Conservation (phyloP, 805 yeast genomes). For the Teunomyces gatunensis region DNA sequence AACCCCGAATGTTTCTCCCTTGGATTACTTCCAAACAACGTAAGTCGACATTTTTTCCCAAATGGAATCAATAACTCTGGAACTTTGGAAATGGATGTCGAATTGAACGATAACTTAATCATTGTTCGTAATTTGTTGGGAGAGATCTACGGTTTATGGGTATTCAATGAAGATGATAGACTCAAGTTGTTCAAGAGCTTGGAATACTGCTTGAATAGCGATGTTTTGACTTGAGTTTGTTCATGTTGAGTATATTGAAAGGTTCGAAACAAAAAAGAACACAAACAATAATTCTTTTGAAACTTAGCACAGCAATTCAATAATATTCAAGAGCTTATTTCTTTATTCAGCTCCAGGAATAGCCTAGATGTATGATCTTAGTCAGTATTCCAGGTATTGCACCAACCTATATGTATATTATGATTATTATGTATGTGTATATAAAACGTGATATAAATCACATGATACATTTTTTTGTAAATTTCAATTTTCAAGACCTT, state of each 20-base stretch:
- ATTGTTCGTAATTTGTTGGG: conserved; percentile 67
- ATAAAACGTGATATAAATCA: neutral
- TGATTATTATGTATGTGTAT: neutral
- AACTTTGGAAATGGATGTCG: conserved; percentile 56
- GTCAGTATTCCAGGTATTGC: too few species aligned
- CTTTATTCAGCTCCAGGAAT: too few species aligned
- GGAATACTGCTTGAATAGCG: conserved; percentile 38
- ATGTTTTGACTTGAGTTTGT: conserved; percentile 11
- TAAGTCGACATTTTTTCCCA: conserved; percentile 44
- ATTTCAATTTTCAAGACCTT: conserved; percentile 1
- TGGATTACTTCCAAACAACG: conserved; percentile 60
- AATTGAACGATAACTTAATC: conserved; percentile 64
- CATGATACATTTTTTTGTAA: neutral
- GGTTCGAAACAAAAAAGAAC: too few species aligned
- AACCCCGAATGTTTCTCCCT: conserved; percentile 70
- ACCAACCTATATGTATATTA: neutral
- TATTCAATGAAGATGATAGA: conserved; percentile 67
- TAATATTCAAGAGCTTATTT: too few species aligned
- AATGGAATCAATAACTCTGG: conserved; percentile 27
- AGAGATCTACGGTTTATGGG: conserved; percentile 77
- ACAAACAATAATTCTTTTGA: too few species aligned
- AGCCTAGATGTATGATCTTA: too few species aligned
- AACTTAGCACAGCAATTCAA: too few species aligned
- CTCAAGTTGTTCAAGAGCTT: conserved; percentile 51
- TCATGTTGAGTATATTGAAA: neutral